Evolutionary conservation across 2,329 filamentous ascomycete species (phyloP), one percentile per base, ranked within the genome.

Genomic region (Thelonectria rubi): DNA sequence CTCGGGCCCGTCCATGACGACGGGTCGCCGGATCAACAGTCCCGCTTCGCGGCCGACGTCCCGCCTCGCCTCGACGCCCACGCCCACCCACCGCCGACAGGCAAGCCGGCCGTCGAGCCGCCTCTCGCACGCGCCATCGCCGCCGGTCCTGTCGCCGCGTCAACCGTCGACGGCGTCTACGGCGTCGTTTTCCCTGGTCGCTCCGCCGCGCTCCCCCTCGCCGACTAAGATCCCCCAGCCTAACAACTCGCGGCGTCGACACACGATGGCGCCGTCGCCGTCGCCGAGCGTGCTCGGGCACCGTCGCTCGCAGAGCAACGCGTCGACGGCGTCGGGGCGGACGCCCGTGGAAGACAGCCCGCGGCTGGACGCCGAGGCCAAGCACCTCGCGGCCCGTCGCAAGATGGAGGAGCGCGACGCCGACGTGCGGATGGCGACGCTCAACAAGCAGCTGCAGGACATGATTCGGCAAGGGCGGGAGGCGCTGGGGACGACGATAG

Each of bases 391-490:
- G 6, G 88, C 88, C n/a, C 85, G 87, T 72, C 86, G 90, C 66
- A 82, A 88, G 21, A 86, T 87, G 52, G 91, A 91, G 60, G 93
- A 97, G 70, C 83, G 88, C 47, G 89, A 94, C 69, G 86, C 91
- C 8, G 93, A 98, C 69, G 87, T 89, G 45, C 88, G 90, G 54
- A 90, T 98, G 69, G 88, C 88, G 50, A 86, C 90, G 24, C 88
- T 98, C 77, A 96, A 95, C 73, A 84, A 87, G 49, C 88, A 91
- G 69, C 80, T 98, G 49, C 87, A 91, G 72, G 91, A 89, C 34
- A 93, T 99, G 91, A 96, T 99, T 56, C 84, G 89, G 2, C 90
- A 98, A 76, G 95, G 94, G 1, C 90, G 90, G 69, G 91, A 95
- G 75, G 95, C 95, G 2, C 78, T 99, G 17, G 94, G 90, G 2